Base-by-base conservation (phyloP, 225 moss, liverwort and hornwort genomes). In the Rhytidiadelphus loreus region DNA sequence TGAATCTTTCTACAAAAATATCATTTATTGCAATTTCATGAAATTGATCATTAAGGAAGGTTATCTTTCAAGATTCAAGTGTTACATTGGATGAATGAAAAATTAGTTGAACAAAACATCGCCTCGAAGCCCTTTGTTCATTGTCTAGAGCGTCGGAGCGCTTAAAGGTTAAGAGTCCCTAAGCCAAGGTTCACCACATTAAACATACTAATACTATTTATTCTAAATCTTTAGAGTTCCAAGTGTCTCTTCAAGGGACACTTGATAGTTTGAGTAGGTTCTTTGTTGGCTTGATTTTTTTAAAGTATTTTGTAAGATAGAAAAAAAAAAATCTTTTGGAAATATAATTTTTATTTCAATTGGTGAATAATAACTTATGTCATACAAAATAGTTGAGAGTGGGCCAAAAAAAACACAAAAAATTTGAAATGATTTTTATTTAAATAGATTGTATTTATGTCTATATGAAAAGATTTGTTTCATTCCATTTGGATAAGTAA, bases 231-330 rank as follows among this genome's bases (percentile, higher is more conserved):
- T 12, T 48, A 48, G 48, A 44, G 15, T 23, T 2, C 3, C 1
- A 15, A 41, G 15, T 26, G 19, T 48, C 19, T 12, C 2, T 5
- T 70, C 4, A 7, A 16, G 2, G 7, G 7, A 30, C 7, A 12
- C 3, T 32, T 30, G 0, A 18, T 0, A 19, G 0, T 19, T 30
- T 12, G 2, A 2, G 1, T 3, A 71, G 4, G 3, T 48, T 48
- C 19, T 48, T 46, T 48, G 24, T 74, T 48, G 19, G 7, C 4
- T 7, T 29, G 1, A 11, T 29, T 44, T 69, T 72, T 10, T 44
- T 10, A 4, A 73, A 46, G 29, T 4, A 30, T 73, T 29, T 17
- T 46, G 2, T 29, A 11, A 30, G 1, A 73, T 18, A 30, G 12
- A 74, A 20, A 7, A 48, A 46, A 9, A 44, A 44, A 44, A 29